Base-by-base conservation (phyloP, 2,329 filamentous ascomycete genomes). In the Penicillium sp. region DNA sequence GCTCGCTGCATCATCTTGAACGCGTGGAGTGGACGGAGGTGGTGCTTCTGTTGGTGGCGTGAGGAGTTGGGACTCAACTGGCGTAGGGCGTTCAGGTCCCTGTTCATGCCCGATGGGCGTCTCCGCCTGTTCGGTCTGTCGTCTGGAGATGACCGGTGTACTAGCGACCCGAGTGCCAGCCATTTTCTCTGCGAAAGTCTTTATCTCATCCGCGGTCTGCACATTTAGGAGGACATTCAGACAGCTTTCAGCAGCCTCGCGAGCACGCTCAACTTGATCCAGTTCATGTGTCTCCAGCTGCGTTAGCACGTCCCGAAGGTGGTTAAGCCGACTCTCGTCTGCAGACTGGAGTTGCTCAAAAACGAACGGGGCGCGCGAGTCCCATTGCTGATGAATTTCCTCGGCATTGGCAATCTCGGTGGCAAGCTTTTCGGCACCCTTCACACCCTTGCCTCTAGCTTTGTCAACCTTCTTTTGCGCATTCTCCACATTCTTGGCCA, bases 261-360 rank as follows among this genome's bases (percentile, higher is more conserved):
- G 83, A 53, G 80, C 84, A 49, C 87, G 81, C 68, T 95, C 88
- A 13, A 92, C 83, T 59, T 88, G 83, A 65, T 99, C 93, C 25
- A 89, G 82, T 68, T 97, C 92, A 66, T 95, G 87, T 0, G 93
- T 99, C 70, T 95, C 86, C 61, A 92, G 87, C 64, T 96, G 91
- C 0, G 93, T 97, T 52, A 99, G 79, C 34, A 88, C 81, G 70
- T 97, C 92, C 54, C 92, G 87, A 51, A 99, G 77, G 64, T 95
- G 87, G 69, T 96, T 95, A 58, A 95, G 77, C 48, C 93, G 83
- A 60, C 82, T 85, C 74, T 99, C 93, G 65, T 99, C 93, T 28
- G 95, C 76, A 5, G 88, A 86, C 68, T 99, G 93, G 22, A 99
- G 80, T 53, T 86, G 87, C 72, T 99, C 93, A 65, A 95, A 96